Conservation (phyloP, 2,329 filamentous ascomycete species). For the Triangularia setosa region DNA sequence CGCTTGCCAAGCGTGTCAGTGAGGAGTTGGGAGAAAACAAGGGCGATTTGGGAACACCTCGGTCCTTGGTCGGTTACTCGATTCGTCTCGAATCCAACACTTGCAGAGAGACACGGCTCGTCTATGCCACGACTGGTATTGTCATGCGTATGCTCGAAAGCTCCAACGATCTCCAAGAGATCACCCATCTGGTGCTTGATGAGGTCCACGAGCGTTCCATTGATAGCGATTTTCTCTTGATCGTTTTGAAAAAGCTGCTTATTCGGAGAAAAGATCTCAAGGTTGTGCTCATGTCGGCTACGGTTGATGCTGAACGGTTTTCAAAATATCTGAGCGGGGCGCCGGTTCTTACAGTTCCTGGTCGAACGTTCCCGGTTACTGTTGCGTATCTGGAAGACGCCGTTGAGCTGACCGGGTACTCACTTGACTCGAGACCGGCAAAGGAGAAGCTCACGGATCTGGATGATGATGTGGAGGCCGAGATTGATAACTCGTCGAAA, state of each 20-base stretch:
- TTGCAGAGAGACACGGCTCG: slow-evolving; percentile 72
- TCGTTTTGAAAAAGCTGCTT: slow-evolving; percentile 83
- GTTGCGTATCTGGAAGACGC: slow-evolving; percentile 90
- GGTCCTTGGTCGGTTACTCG: slow-evolving; percentile 89
- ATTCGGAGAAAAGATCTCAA: slow-evolving; percentile 75
- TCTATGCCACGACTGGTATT: slow-evolving; percentile 88
- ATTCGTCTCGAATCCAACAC: slow-evolving; percentile 90
- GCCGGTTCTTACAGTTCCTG: slow-evolving; percentile 84
- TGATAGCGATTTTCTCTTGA: slow-evolving; percentile 92
- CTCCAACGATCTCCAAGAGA: slow-evolving; percentile 77
- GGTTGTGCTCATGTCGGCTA: slow-evolving; percentile 95
- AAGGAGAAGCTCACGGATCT: slow-evolving; percentile 57
- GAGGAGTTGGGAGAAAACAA: slow-evolving; percentile 87
- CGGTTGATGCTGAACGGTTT: slow-evolving; percentile 87
- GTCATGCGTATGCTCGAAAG: slow-evolving; percentile 98
- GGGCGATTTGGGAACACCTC: slow-evolving; percentile 73
- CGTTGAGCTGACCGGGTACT: slow-evolving; percentile 79
- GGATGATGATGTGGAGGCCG: slow-evolving; percentile 57
- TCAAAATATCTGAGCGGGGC: slow-evolving; percentile 83
- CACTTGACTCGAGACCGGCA: slow-evolving; percentile 44
- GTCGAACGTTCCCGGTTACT: slow-evolving; percentile 87
- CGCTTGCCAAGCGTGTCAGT: slow-evolving; percentile 85
- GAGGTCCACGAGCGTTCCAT: slow-evolving; percentile 96
- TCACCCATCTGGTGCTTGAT: slow-evolving; percentile 93
- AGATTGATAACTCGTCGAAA: slow-evolving; percentile 48